Conservation (phyloP, 345 rosid genomes). For the Salix caprea region DNA sequence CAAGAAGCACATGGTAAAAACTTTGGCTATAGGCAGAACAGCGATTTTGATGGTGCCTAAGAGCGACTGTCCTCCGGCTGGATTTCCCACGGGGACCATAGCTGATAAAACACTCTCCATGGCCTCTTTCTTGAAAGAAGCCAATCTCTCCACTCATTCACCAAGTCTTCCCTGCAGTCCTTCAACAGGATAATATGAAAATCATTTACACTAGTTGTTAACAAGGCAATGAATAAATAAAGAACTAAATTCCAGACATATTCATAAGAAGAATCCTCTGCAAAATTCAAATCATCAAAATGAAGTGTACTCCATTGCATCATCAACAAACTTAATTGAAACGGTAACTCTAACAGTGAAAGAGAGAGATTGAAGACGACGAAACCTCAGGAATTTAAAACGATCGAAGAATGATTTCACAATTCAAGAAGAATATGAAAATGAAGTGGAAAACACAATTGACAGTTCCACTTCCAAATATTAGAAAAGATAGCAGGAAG, state of each 20-base stretch:
- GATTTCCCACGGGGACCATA: constrained; percentile 24
- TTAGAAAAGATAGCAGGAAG: no score
- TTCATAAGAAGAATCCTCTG: not conserved
- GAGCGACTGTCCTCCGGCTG: constrained; percentile 45
- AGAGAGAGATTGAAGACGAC: no score
- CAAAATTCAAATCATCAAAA: no score
- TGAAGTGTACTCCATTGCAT: no score
- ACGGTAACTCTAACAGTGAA: no score
- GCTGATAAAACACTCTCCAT: constrained; percentile 42
- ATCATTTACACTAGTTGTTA: not conserved
- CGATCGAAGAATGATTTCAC: no score
- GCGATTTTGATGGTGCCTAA: constrained; percentile 72
- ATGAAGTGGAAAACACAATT: no score
- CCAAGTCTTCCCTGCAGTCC: not conserved
- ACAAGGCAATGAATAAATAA: no score
- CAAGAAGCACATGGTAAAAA: constrained; percentile 86
- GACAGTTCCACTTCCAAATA: no score
- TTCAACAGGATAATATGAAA: not conserved
- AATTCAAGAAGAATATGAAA: no score
- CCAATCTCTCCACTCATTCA: not conserved
- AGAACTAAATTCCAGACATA: not conserved
- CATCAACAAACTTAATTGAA: no score
- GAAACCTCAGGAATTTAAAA: no score
- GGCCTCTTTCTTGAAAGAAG: not conserved
- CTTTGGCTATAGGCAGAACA: constrained; percentile 91